Percentiles rank a stretch among this genome's conserved stretches.
Evolutionary conservation across 345 rosid species (phyloP).

Genomic region (Eucalyptus tenuipes): DNA sequence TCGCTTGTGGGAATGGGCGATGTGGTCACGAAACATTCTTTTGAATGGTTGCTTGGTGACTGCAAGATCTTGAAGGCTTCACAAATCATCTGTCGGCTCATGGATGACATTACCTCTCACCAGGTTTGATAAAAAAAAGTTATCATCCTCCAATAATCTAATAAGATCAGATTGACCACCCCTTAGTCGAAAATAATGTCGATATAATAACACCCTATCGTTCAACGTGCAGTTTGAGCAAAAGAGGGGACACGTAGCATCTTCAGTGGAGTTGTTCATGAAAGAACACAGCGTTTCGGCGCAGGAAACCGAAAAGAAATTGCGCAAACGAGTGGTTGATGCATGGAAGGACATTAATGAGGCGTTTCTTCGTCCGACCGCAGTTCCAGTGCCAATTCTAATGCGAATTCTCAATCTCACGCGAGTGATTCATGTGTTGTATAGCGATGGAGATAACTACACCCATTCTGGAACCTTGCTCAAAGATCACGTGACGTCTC

Average conservation of each 20-base stretch:
- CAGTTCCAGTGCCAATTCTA: slow-evolving; percentile 1
- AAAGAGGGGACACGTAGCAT: slow-evolving; percentile 3
- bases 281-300: background rate
- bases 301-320: background rate
- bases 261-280: slow-evolving; percentile 20
- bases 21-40: background rate
- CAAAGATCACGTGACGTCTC: background rate
- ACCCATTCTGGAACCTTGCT: background rate
- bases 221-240: background rate
- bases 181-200: background rate
- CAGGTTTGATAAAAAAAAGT: background rate
- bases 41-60: background rate
- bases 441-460: slow-evolving; percentile 12
- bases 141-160: background rate
- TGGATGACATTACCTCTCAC: background rate
- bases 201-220: background rate
- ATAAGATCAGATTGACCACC: background rate
- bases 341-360: slow-evolving; percentile 30
- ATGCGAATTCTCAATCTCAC: slow-evolving; percentile 2
- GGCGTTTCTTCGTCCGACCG: background rate
- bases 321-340: background rate
- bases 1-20: background rate
- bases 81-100: background rate
- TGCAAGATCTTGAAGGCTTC: background rate
- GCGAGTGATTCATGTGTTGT: slow-evolving; percentile 4